A percentile compares a stretch with the other conserved stretches of the same genome.
Evolutionary conservation across 2,329 filamentous ascomycete species (phyloP).

Genomic region (Cercospora zeae-maydis): DNA sequence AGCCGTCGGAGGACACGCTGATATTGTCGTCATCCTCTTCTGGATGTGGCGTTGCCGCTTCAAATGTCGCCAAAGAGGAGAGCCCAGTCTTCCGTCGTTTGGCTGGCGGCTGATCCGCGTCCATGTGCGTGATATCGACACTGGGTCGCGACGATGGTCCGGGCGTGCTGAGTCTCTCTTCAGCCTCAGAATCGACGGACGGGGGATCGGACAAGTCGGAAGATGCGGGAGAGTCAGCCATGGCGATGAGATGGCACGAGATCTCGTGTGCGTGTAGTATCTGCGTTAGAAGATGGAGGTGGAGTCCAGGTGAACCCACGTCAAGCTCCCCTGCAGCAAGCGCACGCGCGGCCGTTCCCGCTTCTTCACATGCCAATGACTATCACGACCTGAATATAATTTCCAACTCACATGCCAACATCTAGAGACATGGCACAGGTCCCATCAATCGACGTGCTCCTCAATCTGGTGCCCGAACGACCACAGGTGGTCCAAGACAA

Average conservation of each 20-base stretch:
- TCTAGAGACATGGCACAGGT: conserved; percentile 28
- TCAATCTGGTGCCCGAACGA: conserved; percentile 71
- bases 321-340: neutral
- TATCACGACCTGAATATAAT: neutral
- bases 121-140: conserved; percentile 40
- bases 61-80: conserved; percentile 23
- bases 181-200: conserved; percentile 60
- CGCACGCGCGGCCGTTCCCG: conserved; percentile 1
- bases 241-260: conserved; percentile 16
- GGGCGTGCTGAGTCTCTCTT: conserved; percentile 51
- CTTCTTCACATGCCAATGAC: neutral
- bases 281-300: neutral
- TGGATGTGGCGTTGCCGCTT: conserved; percentile 27
- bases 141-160: conserved; percentile 46
- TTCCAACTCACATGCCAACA: neutral
- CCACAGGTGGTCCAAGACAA: conserved; percentile 68
- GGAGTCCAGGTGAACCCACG: neutral
- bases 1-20: conserved; percentile 77
- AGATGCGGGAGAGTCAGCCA: conserved; percentile 56
- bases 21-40: conserved; percentile 53
- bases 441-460: conserved; percentile 45
- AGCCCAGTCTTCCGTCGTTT: conserved; percentile 41
- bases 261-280: neutral
- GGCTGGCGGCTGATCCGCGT: conserved; percentile 34
- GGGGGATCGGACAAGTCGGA: conserved; percentile 61